Base-by-base conservation (phyloP, 1,284 basidiomycete species). In the Apiotrichum sp. region DNA sequence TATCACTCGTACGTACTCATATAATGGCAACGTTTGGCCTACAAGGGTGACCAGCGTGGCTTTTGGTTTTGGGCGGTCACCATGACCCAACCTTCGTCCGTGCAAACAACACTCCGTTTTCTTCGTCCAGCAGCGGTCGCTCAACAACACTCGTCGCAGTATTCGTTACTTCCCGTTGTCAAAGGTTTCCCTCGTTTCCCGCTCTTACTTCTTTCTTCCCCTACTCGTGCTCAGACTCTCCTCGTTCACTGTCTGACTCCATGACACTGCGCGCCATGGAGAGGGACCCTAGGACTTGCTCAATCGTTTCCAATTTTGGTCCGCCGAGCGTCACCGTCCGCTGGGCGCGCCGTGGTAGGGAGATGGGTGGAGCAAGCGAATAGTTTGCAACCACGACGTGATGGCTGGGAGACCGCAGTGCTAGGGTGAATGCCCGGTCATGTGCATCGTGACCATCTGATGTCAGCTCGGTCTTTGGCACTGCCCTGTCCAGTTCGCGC, bases 341-440 rank as follows among this genome's bases (percentile, higher is more conserved):
- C 52, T 56, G 55, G n/a, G 55, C 47, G n/a, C 55, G 45, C 13
- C 58, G 55, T 7, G 55, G 43, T 16, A 48, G 52, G 39, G 55
- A 45, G 41, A n/a, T 33, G 11, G 40, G 36, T 22, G 44, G 46
- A 10, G 55, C 49, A 32, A 60, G 41, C 10, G 49, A 39, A 43
- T 57, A 60, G 5, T 46, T 51, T 16, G 55, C 43, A 0, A 44
- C 44, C 7, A n/a, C 34, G 5, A 43, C 7, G 16, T 48, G 32
- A 22, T 55, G 55, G 13, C 47, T 43, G 0, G 53, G 53, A 3
- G 47, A 38, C 3, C 47, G 59, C 9, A 55, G 22, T 3, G 55
- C 44, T 41, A 60, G 55, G 3, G 46, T 33, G 34, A 60, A 55
- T 31, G 36, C 52, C 4, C 48, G 47, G 22, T 33, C 7, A 36